These are phyloP conservation scores for Lipomyces anomalus DNA, from an alignment of 805 yeast species.

Conservation along the genomic window DNA sequence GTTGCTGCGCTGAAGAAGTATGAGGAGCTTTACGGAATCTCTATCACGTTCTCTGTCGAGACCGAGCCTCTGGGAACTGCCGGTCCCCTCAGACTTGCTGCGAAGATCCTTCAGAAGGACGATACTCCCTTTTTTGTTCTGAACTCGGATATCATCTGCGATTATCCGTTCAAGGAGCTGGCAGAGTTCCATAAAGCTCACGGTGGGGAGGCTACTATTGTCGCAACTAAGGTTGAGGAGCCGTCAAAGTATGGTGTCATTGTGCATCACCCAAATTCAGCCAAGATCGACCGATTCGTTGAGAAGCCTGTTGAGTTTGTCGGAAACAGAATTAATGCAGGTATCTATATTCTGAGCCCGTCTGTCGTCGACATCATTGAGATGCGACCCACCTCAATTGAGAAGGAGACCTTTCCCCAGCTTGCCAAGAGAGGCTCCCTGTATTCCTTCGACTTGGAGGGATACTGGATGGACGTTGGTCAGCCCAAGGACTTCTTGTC, in stretches of 20 bases:
- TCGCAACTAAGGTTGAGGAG: constrained; percentile 99
- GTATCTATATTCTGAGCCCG: constrained; percentile 97
- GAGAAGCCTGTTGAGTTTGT: constrained; percentile 99
- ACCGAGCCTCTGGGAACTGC: constrained; percentile 99
- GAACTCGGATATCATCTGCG: constrained; percentile 98
- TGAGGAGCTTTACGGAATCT: constrained; percentile 90
- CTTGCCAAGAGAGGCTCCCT: constrained; percentile 83
- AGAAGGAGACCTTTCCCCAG: constrained; percentile 98
- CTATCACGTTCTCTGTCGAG: constrained; percentile 95
- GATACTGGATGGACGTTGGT: constrained; percentile 99
- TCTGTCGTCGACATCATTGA: constrained; percentile 93
- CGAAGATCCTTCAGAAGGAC: constrained; percentile 86
- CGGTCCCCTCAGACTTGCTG: constrained; percentile 97
- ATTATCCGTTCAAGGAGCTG: constrained; percentile 92
- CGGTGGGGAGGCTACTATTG: constrained; percentile 98
- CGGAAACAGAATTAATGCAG: constrained; percentile 99
- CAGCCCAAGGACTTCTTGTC: constrained; percentile 99
- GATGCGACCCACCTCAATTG: constrained; percentile 97
- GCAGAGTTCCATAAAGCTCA: constrained; percentile 89
- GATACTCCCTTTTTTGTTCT: constrained; percentile 94
- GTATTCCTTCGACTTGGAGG: constrained; percentile 95
- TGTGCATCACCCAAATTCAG: constrained; percentile 91
- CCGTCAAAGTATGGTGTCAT: constrained; percentile 99
- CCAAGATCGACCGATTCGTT: constrained; percentile 95
- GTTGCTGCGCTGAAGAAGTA: constrained; percentile 89